These are phyloP conservation scores for Murraya koenigii DNA, from an alignment of 345 rosid genomes.

Conservation along the genomic window DNA sequence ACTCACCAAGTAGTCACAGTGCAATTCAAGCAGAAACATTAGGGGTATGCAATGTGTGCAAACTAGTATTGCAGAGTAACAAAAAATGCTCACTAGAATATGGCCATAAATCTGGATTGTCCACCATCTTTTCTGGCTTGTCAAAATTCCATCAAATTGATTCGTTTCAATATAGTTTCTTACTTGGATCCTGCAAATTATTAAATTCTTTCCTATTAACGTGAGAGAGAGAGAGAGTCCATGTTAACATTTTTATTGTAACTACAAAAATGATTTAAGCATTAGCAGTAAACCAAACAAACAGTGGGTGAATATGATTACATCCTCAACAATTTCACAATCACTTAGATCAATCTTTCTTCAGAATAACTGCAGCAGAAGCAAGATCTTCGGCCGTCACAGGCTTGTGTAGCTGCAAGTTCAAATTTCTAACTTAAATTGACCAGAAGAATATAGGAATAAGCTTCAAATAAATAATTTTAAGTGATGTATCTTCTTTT, in stretches of 20 bases:
- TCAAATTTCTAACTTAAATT: slow-evolving; percentile 12
- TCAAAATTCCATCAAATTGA: neutral
- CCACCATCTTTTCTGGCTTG: neutral
- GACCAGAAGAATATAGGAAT: neutral
- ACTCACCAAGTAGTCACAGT: neutral
- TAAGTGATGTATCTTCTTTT: neutral
- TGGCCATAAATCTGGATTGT: neutral
- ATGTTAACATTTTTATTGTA: neutral
- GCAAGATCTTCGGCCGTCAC: slow-evolving; percentile 59
- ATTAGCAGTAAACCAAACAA: neutral
- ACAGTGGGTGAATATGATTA: neutral
- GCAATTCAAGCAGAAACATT: neutral
- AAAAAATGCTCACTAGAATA: neutral
- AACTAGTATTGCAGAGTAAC: neutral
- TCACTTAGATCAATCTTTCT: slow-evolving; percentile 18
- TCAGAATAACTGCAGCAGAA: slow-evolving; percentile 27
- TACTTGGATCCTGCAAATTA: neutral
- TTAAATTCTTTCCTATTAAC: too few relatives aligned
- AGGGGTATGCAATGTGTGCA: neutral
- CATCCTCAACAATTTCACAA: neutral
- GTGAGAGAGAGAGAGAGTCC: too few relatives aligned
- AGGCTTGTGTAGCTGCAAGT: slow-evolving; percentile 67
- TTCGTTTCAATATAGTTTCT: neutral
- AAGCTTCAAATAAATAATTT: neutral
- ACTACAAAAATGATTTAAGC: neutral